Conservation (phyloP, 345 rosid species). For the Moricandia moricandioides region DNA sequence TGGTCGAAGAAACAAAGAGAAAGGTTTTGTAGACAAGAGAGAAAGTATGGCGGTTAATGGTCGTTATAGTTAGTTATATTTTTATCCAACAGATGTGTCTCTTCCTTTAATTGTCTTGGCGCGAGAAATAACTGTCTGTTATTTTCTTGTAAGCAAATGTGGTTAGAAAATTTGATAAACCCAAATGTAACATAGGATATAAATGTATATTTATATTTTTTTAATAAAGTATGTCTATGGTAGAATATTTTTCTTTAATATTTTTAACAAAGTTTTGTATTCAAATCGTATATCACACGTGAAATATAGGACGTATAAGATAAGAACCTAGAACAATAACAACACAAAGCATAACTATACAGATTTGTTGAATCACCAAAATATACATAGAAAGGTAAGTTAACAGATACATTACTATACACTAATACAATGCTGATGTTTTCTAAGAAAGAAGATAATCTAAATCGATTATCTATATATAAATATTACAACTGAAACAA, state of each 20-base stretch:
- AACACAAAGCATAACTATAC: neutral
- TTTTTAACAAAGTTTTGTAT: neutral
- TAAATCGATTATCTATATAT: neutral
- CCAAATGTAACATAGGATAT: neutral
- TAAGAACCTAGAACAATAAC: neutral
- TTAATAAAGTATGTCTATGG: too few relatives aligned
- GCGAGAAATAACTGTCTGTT: slow-evolving; percentile 24
- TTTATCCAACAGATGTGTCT: slow-evolving; percentile 25
- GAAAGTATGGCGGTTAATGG: slow-evolving; percentile 23
- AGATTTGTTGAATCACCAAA: neutral
- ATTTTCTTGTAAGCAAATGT: neutral
- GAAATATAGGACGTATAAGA: neutral
- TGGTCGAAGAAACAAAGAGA: neutral
- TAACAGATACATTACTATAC: neutral
- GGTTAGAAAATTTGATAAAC: neutral
- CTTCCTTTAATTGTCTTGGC: slow-evolving; percentile 27
- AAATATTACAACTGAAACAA: slow-evolving; percentile 13
- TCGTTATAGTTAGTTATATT: slow-evolving; percentile 21
- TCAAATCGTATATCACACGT: neutral
- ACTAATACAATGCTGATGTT: neutral
- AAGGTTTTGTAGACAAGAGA: neutral
- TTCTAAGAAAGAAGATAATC: neutral
- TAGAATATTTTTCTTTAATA: too few relatives aligned
- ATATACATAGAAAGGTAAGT: neutral
- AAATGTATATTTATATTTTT: too few relatives aligned